Percentiles rank a stretch among this genome's conserved stretches.
phyloP scores from a whole-genome alignment of 305 asterid species.

The Fraxinus albicans region DNA sequence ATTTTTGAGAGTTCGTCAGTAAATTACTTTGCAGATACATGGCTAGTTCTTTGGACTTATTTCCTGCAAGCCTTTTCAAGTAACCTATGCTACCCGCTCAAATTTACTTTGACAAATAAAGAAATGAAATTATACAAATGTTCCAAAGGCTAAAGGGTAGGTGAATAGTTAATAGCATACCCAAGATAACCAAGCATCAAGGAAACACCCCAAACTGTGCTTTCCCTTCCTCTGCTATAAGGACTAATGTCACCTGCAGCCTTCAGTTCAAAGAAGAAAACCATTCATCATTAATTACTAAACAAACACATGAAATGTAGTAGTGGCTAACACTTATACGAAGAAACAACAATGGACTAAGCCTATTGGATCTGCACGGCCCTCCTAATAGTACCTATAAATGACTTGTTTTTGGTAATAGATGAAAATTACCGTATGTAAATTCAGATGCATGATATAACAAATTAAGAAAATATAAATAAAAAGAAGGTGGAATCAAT shows the following conservation, averaged over 20 bases:
- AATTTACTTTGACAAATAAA: background rate
- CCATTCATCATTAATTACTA: slow-evolving; percentile 7
- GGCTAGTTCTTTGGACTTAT: slow-evolving; percentile 7
- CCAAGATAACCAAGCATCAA: slow-evolving; percentile 98
- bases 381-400: background rate
- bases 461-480: background rate
- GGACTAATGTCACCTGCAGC: slow-evolving; percentile 81
- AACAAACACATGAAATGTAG: slow-evolving; percentile 13
- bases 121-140: slow-evolving; percentile 2
- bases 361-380: background rate
- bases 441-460: too few species aligned
- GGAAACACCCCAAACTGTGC: slow-evolving; percentile 98
- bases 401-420: background rate
- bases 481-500: background rate
- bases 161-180: slow-evolving; percentile 46
- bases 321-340: background rate
- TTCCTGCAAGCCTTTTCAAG: background rate
- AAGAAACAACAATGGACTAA: background rate
- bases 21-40: background rate
- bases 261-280: slow-evolving; percentile 43
- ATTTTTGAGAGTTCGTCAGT: background rate
- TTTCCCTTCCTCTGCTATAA: slow-evolving; percentile 78
- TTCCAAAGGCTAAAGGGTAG: slow-evolving; percentile 4
- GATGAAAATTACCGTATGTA: background rate
- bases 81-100: background rate